Base-by-base conservation (phyloP, 345 rosid genomes). In the Dipteronia dyeriana region DNA sequence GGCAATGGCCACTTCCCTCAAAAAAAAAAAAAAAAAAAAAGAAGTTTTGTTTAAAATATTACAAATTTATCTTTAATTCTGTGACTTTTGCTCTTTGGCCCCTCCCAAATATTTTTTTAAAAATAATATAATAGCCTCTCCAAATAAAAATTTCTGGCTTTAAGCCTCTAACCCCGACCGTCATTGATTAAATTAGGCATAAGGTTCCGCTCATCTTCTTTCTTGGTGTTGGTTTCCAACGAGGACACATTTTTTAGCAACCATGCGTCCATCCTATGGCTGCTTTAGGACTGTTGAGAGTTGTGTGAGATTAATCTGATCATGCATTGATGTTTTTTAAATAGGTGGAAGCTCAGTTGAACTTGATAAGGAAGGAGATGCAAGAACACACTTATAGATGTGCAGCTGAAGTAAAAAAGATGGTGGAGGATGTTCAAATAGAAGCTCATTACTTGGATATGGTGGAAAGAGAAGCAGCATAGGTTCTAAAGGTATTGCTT, bases 391-490 rank as follows among this genome's bases (percentile, higher is more conserved):
- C 80, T 41, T 41, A 41, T 67, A 82, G 87, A 78, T 90, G 87
- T 70, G 91, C 83, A 26, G 57, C 83, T 45, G 94, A 93, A 88
- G 92, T 88, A 56, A 87, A 80, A 85, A 81, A 76, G 80, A 82
- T 89, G 87, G 59, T 70, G n/a, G 91, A 88, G 70, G 85, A 79
- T 54, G 82, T 91, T 72, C 85, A 88, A 66, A 66, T 19, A 1
- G 98, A 95, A 76, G 82, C 82, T 51, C 73, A 79, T 57, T 85
- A 83, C 71, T 77, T 95, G 76, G 87, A 83, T 67, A 74, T 77
- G 56, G 82, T 89, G 54, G 94, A 93, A 88, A 90, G 79, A 83
- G 94, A 92, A 86, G 98, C 96, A 29, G 84, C 88, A 5, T 97
- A 88, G 79, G 78, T 90, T 79, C 63, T 88, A 70, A 88, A 83